Percentiles rank a stretch among this genome's conserved stretches.
phyloP scores from a whole-genome alignment of 805 yeast species.

The Cyberlindnera subsufficiens region DNA sequence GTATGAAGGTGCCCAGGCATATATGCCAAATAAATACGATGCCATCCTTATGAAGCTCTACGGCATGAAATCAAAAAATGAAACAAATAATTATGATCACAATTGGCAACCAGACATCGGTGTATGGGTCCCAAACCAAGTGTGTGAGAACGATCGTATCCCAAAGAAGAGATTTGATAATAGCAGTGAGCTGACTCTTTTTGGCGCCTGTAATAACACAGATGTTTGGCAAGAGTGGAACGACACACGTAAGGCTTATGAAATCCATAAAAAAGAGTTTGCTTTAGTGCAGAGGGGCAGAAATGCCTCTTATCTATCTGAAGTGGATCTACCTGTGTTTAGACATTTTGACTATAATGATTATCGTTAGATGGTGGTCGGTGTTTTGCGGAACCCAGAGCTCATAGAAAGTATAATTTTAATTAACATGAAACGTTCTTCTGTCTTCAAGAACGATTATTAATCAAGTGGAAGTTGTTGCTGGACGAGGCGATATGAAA shows the following conservation, averaged over 20 bases:
- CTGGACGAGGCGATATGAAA: too few species aligned
- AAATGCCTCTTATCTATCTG: constrained; percentile 14
- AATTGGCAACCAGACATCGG: constrained; percentile 37
- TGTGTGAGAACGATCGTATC: constrained; percentile 25
- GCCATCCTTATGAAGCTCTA: constrained; percentile 34
- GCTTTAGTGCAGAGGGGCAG: constrained; percentile 19
- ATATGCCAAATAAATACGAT: constrained; percentile 35
- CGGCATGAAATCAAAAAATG: constrained; percentile 22
- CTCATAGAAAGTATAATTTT: too few species aligned
- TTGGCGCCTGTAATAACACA: constrained; percentile 34
- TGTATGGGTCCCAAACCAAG: constrained; percentile 40
- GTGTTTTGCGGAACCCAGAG: background rate
- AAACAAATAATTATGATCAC: constrained; percentile 15
- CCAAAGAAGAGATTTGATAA: constrained; percentile 27
- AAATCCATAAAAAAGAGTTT: constrained; percentile 24
- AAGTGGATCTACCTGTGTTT: constrained; percentile 31
- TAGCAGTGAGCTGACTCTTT: constrained; percentile 24
- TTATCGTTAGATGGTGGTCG: constrained; percentile 5
- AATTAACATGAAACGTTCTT: too few species aligned
- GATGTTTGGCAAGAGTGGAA: constrained; percentile 34
- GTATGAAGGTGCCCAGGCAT: constrained; percentile 42
- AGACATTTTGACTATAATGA: constrained; percentile 22
- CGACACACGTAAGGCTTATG: constrained; percentile 24
- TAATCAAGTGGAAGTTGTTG: too few species aligned
- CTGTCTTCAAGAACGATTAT: too few species aligned